phyloP scores from a whole-genome alignment of 768 basidiomycete genomes.

The Suillus cothurnatus region DNA sequence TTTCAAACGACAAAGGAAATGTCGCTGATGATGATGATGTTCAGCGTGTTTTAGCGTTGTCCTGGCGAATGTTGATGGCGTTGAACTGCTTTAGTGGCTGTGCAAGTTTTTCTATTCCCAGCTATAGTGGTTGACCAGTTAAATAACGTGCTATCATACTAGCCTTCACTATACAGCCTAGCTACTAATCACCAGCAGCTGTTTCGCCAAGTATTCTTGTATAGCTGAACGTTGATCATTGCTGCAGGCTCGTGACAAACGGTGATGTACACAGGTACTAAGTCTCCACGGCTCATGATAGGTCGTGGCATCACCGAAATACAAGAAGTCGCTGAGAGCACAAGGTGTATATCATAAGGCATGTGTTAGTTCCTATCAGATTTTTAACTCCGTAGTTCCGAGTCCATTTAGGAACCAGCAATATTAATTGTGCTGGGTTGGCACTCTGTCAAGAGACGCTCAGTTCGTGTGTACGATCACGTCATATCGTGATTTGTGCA shows the following conservation, averaged over 20 bases:
- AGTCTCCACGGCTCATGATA: no score
- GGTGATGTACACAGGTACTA: no score
- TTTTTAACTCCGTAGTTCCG: not conserved
- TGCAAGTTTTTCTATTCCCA: not conserved
- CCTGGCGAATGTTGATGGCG: not conserved
- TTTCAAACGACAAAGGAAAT: not conserved
- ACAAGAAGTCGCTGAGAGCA: not conserved
- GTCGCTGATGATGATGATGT: not conserved
- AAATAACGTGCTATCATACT: no score
- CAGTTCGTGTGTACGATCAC: not conserved
- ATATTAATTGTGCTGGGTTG: no score
- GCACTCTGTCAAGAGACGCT: no score
- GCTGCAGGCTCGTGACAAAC: no score
- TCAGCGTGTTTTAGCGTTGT: not conserved
- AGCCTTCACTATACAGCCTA: no score
- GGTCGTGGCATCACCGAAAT: not conserved
- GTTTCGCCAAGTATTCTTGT: no score
- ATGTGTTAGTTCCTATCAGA: not conserved
- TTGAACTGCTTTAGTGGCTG: constrained; percentile 5
- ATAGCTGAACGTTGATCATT: no score
- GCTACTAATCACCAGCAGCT: no score
- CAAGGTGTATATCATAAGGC: not conserved
- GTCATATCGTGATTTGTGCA: not conserved
- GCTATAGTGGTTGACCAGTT: not conserved
- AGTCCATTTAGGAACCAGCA: not conserved